These are phyloP conservation scores for Gardenia jasminoides DNA, from an alignment of 257 asterid species.

Conservation along the genomic window DNA sequence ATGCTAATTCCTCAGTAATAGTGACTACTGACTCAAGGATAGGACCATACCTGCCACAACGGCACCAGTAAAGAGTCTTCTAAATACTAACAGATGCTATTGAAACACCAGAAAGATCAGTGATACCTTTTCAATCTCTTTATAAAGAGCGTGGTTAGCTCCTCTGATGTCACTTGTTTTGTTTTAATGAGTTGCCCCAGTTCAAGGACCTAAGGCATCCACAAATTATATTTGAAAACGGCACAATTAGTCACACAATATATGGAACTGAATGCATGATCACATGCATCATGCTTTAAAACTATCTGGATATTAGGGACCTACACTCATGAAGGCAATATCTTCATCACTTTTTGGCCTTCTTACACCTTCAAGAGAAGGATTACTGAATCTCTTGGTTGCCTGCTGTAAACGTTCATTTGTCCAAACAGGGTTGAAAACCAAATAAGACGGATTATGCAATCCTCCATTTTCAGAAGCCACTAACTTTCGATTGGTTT, in stretches of 20 bases:
- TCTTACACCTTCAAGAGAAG: conserved; percentile 42
- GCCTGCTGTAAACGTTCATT: conserved; percentile 25
- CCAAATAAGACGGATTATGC: conserved; percentile 67
- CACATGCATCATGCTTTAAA: neutral
- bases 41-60: conserved; percentile 60
- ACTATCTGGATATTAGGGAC: conserved; percentile 16
- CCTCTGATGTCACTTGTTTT: conserved; percentile 71
- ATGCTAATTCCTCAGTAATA: conserved; percentile 87
- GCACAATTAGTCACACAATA: neutral
- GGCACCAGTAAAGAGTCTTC: neutral
- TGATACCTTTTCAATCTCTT: conserved; percentile 69
- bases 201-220: conserved; percentile 65
- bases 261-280: neutral
- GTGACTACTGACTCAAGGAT: conserved; percentile 80
- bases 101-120: conserved; percentile 1
- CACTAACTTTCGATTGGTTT: conserved; percentile 59
- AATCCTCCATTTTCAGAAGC: conserved; percentile 84
- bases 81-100: neutral
- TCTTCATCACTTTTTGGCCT: conserved; percentile 71
- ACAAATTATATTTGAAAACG: neutral
- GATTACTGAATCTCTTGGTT: conserved; percentile 43
- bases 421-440: conserved; percentile 61
- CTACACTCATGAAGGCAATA: conserved; percentile 84
- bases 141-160: conserved; percentile 62
- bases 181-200: conserved; percentile 73